Base-by-base conservation (phyloP, 805 yeast species). In the Myxozyma neotropica region DNA sequence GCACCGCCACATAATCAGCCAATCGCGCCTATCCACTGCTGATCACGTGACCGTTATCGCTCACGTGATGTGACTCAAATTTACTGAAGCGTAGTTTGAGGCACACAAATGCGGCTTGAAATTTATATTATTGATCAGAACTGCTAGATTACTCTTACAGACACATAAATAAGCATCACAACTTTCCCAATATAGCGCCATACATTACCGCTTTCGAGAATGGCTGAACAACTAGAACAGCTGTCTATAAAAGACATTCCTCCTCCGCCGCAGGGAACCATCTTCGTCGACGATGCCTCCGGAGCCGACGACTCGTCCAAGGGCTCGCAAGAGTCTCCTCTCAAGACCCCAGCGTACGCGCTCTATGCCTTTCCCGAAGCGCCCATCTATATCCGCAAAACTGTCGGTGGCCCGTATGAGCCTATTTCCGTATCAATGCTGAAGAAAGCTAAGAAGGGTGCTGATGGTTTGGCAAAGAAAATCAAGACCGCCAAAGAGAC, bases 401-500 rank as follows among this genome's bases (percentile, higher is more conserved):
- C 77, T 40, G 89, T 83, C 63, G 87, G 81, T 51, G 83, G 80
- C 42, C 84, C 75, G 31, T 93, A 82, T 72, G 82, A 78, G 67
- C 93, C 87, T 69, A 92, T 95, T 71, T 80, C 91, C 17, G 90
- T 96, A 4, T 85, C 95, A 54, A 97, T 96, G 5, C 77, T 93
- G 72, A 94, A 94, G 78, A 94, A 93, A 77, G 97, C 98, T 69
- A 89, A 89, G 75, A 94, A 94, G 75, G 97, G 96, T 61, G 94
- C 88, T 58, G 97, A 92, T 35, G 93, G 96, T 4, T 78, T 94
- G 65, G 89, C 83, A 76, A 93, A 92, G 78, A 88, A 86, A 74
- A 82, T 79, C 53, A 87, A 87, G 77, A 83, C 82, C 48, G 83
- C 82, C 65, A 78, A 76, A 17, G 76, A 76, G 60, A 38, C 48